Conservation (phyloP, 768 basidiomycete genomes). For the Amanita polypyramis region DNA sequence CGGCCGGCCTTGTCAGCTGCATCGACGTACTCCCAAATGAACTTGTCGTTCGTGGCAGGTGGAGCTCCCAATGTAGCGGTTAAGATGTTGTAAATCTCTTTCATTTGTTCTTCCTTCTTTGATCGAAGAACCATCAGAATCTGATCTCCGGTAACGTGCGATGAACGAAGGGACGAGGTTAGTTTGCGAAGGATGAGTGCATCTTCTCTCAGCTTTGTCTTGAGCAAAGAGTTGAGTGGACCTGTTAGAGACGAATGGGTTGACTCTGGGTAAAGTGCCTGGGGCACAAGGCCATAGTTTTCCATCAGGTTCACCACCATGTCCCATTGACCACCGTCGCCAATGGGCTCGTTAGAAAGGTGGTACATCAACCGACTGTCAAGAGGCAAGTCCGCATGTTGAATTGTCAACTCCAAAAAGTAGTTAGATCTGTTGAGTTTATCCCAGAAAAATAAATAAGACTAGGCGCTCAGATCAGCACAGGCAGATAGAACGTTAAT, state of each 20-base stretch:
- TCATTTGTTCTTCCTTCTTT: conserved; percentile 79
- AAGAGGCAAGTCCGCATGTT: conserved; percentile 68
- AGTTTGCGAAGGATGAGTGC: conserved; percentile 70
- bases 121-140: conserved; percentile 49
- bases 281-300: conserved; percentile 85
- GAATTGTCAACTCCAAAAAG: conserved; percentile 81
- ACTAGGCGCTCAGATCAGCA: conserved; percentile 27
- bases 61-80: conserved; percentile 82
- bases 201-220: conserved; percentile 87
- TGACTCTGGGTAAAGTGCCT: conserved; percentile 74
- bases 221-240: conserved; percentile 70
- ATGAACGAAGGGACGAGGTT: conserved; percentile 38
- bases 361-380: conserved; percentile 77
- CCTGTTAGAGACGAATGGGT: conserved; percentile 67
- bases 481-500: background rate
- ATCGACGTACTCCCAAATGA: conserved; percentile 87
- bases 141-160: conserved; percentile 35
- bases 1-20: conserved; percentile 60
- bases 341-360: conserved; percentile 68
- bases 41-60: conserved; percentile 56
- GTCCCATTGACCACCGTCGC: conserved; percentile 93
- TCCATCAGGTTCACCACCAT: conserved; percentile 58
- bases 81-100: conserved; percentile 77
- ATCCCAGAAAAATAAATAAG: conserved; percentile 94
- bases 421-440: conserved; percentile 92